Evolutionary conservation across 2,329 filamentous ascomycete genomes (phyloP).

Genomic region (Grosmannia huntii): DNA sequence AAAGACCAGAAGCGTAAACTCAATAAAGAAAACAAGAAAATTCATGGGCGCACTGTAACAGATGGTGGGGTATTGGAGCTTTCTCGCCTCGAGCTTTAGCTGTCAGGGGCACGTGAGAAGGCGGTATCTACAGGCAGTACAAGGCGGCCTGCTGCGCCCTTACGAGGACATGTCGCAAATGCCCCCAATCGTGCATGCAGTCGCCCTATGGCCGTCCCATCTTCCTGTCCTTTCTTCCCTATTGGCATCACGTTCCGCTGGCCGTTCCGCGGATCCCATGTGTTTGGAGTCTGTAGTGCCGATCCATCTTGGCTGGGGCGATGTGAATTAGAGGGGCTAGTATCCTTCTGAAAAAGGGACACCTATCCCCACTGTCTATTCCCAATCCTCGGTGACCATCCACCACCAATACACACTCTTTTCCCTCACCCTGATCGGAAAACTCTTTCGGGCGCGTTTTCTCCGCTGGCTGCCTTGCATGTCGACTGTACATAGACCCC

Average conservation of each 20-base stretch:
- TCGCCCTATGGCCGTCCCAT: neutral
- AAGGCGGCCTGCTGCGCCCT: neutral
- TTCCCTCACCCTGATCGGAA: neutral
- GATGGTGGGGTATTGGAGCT: neutral
- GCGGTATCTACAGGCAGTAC: neutral
- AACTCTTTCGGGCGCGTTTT: neutral
- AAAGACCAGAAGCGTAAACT: neutral
- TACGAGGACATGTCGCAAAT: neutral
- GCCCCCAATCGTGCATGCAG: neutral
- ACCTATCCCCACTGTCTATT: neutral
- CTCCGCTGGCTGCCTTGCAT: slow-evolving; percentile 1
- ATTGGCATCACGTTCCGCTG: neutral
- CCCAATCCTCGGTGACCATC: neutral
- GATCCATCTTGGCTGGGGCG: neutral
- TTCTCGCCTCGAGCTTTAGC: neutral
- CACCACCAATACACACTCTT: neutral
- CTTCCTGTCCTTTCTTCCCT: neutral
- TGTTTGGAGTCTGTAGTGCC: neutral
- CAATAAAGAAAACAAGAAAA: neutral
- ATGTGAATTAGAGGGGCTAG: neutral
- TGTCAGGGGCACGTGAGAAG: neutral
- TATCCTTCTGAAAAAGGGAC: neutral
- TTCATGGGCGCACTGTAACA: neutral
- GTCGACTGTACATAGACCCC: neutral
- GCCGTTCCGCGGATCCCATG: neutral